Base-by-base conservation (phyloP, 2,329 filamentous ascomycete species). In the Elsinoe batatas region DNA sequence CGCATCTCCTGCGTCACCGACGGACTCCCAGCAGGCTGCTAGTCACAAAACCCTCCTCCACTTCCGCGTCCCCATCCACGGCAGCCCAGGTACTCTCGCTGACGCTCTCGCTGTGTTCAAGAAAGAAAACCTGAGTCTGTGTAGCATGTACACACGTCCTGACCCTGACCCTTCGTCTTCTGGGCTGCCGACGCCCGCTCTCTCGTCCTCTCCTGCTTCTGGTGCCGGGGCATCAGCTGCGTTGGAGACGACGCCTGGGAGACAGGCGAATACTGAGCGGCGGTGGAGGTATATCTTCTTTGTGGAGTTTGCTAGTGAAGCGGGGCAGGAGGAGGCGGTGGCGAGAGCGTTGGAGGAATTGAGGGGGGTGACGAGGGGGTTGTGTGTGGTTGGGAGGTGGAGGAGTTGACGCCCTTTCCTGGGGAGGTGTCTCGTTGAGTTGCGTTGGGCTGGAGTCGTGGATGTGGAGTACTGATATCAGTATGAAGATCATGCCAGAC, bases 231-330 rank as follows among this genome's bases (percentile, higher is more conserved):
- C n/a, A n/a, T n/a, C n/a, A n/a, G n/a, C n/a, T n/a, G n/a, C n/a
- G 47, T 10, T 20, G 47, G 12, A 3, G 15, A 5, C 26, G n/a
- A 2, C 7, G 33, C 12, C 3, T 3, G 6, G 8, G 6, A 18
- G 47, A 6, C 3, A 26, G 22, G 7, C 22, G n/a, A 30, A 30
- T 7, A 8, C 5, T 15, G 33, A 26, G 47, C 8, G 35, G 8
- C 38, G 53, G 53, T 97, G 95, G 81, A 84, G 94, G 68, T 97
- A 97, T 72, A 80, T 96, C 36, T 96, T 97, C 73, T 91, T 97
- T 67, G 84, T 96, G 30, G 91, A 97, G 74, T 90, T 95, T 64
- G 80, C 86, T 67, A 78, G 57, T 20, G 63, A 68, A 56, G 30
- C 15, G 6, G 54, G 22, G 12, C 43, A 50, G 13, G 54, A 36